A percentile compares a stretch with the other conserved stretches of the same genome.
phyloP scores from a whole-genome alignment of 2,329 filamentous ascomycete genomes.

The Akanthomyces uredinophilus region DNA sequence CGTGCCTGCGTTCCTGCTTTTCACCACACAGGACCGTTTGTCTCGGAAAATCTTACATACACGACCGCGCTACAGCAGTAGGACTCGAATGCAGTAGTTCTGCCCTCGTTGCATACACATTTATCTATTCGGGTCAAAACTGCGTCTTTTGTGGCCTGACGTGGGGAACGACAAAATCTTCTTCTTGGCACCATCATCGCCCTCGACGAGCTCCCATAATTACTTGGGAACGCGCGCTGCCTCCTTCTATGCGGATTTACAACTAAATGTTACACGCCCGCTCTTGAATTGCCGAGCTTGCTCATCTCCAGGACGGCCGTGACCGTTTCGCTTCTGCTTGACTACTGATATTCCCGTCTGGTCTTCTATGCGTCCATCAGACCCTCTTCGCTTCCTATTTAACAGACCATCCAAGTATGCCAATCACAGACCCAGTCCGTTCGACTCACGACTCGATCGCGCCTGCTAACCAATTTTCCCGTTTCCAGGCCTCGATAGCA shows the following conservation, averaged over 20 bases:
- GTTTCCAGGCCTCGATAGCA: constrained; percentile 55
- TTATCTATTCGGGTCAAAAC: neutral
- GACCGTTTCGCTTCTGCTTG: constrained; percentile 19
- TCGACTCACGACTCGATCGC: constrained; percentile 8
- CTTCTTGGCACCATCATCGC: neutral
- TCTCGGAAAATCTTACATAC: neutral
- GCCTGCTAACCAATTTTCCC: constrained; percentile 8
- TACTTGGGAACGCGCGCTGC: neutral
- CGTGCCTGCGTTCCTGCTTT: neutral
- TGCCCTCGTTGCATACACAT: neutral
- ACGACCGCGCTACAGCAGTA: neutral
- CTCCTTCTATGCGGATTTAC: neutral
- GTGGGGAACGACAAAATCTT: neutral
- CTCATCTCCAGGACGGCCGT: constrained; percentile 22
- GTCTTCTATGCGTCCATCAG: constrained; percentile 83
- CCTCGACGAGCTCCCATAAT: neutral
- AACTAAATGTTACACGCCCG: neutral
- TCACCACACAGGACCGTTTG: neutral
- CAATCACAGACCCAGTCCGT: constrained; percentile 11
- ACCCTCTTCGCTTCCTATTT: constrained; percentile 87
- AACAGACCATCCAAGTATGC: constrained; percentile 83
- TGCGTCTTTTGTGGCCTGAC: constrained; percentile 10
- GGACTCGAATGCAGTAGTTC: neutral
- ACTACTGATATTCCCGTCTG: constrained; percentile 20
- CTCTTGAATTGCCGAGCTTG: constrained; percentile 15